Percentiles rank a stretch among this genome's conserved stretches.
These are phyloP conservation scores for Chytriomyces hyalinus DNA, from an alignment of 192 early-diverging fungal species.

Conservation along the genomic window DNA sequence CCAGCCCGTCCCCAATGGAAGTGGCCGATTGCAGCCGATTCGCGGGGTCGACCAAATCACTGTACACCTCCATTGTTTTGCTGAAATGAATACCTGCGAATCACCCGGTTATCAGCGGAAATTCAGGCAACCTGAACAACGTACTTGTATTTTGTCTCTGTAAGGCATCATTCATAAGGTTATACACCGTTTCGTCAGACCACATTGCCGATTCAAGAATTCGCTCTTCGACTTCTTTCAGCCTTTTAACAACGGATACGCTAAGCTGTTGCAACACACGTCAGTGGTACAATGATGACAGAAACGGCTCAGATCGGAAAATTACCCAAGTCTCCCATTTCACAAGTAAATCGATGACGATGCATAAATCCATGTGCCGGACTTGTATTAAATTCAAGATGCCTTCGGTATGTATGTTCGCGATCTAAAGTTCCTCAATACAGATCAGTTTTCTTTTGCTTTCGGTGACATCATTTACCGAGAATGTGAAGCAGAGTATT, in stretches of 20 bases:
- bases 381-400: neutral
- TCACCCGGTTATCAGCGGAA: no score
- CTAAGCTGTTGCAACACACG: neutral
- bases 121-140: no score
- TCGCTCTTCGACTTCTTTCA: conserved; percentile 2
- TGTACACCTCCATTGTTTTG: neutral
- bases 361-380: neutral
- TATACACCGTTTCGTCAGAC: neutral
- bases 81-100: neutral
- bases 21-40: neutral
- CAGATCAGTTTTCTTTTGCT: neutral
- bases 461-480: neutral
- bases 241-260: neutral
- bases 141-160: neutral
- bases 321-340: neutral
- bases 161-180: neutral
- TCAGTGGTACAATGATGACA: neutral
- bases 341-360: conserved; percentile 1
- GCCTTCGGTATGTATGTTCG: neutral
- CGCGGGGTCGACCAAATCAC: neutral
- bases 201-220: conserved; percentile 11
- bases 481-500: neutral
- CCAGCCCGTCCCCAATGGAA: neutral
- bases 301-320: neutral
- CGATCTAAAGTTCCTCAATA: neutral